phyloP scores from a whole-genome alignment of 805 yeast species.

The Candida silvatica region DNA sequence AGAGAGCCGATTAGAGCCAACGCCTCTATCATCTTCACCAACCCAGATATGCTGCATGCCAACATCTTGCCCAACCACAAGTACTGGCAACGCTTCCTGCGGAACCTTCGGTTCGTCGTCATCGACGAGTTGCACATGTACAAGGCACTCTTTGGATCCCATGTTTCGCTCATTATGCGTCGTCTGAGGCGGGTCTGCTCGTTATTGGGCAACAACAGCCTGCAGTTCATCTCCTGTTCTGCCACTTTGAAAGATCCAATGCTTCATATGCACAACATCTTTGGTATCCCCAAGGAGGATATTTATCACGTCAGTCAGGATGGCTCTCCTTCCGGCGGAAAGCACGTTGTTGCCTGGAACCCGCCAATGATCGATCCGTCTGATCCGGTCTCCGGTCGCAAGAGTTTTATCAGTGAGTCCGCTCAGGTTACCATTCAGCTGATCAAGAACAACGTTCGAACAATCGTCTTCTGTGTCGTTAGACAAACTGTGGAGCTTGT shows the following conservation, averaged over 20 bases:
- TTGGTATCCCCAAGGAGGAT: constrained; percentile 48
- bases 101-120: constrained; percentile 62
- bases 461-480: constrained; percentile 86
- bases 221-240: constrained; percentile 81
- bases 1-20: constrained; percentile 47
- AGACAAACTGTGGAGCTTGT: constrained; percentile 79
- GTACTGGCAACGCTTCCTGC: constrained; percentile 64
- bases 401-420: constrained; percentile 64
- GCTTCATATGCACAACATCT: constrained; percentile 61
- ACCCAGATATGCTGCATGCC: constrained; percentile 90
- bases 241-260: constrained; percentile 81
- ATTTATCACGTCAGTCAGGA: constrained; percentile 60
- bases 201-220: constrained; percentile 38
- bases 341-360: constrained; percentile 73
- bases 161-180: constrained; percentile 80
- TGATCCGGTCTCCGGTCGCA: constrained; percentile 54
- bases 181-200: constrained; percentile 61
- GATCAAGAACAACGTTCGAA: constrained; percentile 55
- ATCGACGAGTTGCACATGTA: constrained; percentile 86
- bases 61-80: constrained; percentile 74
- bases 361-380: constrained; percentile 62
- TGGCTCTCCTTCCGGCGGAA: constrained; percentile 83
- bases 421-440: constrained; percentile 66
- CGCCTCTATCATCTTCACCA: constrained; percentile 81
- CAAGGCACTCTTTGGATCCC: constrained; percentile 86